Percentiles rank a stretch among this genome's conserved stretches.
Conservation (phyloP, 148 eudicot genomes). For the Fagopyrum tataricum region DNA sequence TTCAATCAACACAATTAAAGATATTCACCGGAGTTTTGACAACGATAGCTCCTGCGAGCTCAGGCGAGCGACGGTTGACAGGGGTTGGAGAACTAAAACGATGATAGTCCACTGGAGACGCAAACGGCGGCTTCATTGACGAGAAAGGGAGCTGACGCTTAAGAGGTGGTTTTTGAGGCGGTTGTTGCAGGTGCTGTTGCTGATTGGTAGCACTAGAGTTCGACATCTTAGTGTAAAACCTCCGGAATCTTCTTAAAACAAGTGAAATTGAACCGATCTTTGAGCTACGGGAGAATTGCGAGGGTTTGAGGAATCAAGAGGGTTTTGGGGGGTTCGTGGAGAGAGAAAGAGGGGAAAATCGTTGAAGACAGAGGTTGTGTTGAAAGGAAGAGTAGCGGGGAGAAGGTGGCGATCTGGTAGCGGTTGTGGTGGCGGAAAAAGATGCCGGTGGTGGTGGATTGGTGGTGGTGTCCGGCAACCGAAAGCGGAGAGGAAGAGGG, state of each 20-base stretch:
- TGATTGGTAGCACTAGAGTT: conserved; percentile 21
- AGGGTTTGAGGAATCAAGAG: conserved; percentile 9
- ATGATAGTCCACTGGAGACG: conserved; percentile 44
- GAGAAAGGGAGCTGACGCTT: conserved; percentile 46
- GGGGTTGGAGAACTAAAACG: conserved; percentile 28
- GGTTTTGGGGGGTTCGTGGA: conserved; percentile 5
- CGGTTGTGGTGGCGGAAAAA: not conserved
- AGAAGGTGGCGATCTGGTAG: conserved; percentile 1
- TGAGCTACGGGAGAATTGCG: not conserved
- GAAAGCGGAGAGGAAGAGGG: conserved; percentile 5
- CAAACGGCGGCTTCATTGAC: conserved; percentile 56
- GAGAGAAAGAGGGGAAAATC: not conserved
- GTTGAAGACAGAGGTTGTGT: not conserved
- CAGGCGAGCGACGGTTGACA: conserved; percentile 13
- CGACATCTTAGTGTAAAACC: conserved; percentile 21
- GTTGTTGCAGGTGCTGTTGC: conserved; percentile 19
- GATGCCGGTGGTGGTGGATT: not conserved
- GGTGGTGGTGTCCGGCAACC: conserved; percentile 8
- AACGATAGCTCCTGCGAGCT: conserved; percentile 39
- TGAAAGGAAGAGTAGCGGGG: not conserved
- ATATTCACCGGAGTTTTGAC: conserved; percentile 58
- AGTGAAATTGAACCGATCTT: conserved; percentile 11
- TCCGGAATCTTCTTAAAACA: not conserved
- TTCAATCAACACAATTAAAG: conserved; percentile 4
- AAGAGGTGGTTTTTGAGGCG: conserved; percentile 17